Conservation (phyloP, 1,139 yeast genomes). For the Candida smagusa region DNA sequence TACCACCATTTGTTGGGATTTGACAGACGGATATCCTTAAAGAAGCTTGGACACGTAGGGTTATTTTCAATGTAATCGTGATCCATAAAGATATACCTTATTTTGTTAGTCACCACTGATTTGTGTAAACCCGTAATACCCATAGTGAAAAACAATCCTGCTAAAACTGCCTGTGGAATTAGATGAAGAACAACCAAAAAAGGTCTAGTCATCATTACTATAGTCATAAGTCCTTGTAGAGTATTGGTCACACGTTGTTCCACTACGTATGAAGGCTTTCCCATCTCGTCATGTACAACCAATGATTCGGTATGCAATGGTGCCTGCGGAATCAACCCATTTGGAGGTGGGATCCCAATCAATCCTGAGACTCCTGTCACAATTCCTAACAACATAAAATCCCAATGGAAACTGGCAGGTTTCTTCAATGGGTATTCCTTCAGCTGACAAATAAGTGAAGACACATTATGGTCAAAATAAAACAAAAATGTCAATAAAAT, state of each 20-base stretch:
- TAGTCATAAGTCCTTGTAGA: slow-evolving; percentile 74
- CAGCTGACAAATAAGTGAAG: slow-evolving; percentile 87
- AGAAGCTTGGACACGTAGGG: slow-evolving; percentile 33
- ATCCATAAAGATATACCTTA: slow-evolving; percentile 68
- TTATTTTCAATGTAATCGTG: slow-evolving; percentile 36
- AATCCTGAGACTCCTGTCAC: slow-evolving; percentile 87
- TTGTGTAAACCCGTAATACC: slow-evolving; percentile 75
- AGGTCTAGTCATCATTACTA: slow-evolving; percentile 90
- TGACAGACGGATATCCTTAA: slow-evolving; percentile 29
- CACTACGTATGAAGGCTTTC: slow-evolving; percentile 58
- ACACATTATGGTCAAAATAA: slow-evolving; percentile 93
- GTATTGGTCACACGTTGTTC: slow-evolving; percentile 88
- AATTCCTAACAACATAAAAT: slow-evolving; percentile 76
- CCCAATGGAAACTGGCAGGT: slow-evolving; percentile 93
- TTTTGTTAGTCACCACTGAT: slow-evolving; percentile 60
- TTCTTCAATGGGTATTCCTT: slow-evolving; percentile 76
- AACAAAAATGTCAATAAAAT: slow-evolving; percentile 76
- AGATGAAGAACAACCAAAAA: slow-evolving; percentile 72
- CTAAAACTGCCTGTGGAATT: slow-evolving; percentile 91
- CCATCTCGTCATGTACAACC: slow-evolving; percentile 54
- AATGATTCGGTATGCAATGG: slow-evolving; percentile 86
- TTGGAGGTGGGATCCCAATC: slow-evolving; percentile 91
- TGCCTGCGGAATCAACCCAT: slow-evolving; percentile 95
- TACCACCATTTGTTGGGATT: slow-evolving; percentile 49
- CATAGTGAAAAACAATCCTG: slow-evolving; percentile 92